Evolutionary conservation across 2,329 filamentous ascomycete genomes (phyloP), one percentile per base, ranked within the genome.

Genomic region (Diplodia seriata): DNA sequence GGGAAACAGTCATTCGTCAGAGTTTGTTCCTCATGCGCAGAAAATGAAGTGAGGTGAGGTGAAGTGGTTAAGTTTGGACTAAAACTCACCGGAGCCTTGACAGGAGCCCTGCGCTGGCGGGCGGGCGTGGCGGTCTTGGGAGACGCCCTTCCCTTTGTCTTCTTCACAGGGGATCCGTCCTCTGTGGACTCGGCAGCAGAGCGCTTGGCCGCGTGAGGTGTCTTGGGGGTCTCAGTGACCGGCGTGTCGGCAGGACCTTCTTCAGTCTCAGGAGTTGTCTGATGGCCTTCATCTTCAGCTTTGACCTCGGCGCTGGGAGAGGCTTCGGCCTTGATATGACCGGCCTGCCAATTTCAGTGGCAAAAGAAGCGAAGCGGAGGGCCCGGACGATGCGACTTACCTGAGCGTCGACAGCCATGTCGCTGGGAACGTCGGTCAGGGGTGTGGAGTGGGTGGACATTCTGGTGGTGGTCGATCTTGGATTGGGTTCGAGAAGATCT

Each of bases 81-180:
- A 0, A 4, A 26, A 66, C 38, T 53, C 26, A 61, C 55, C 7
- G 47, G 40, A 38, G 54, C 23, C 47, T 67, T 67, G 29, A 6
- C 15, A 4, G 65, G 65, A 14, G 65, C 65, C 65, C 51, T 53
- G 54, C 65, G 65, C 55, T 67, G 65, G n/a, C 65, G 65, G 7
- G 29, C 36, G 11, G 51, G 51, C 18, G 54, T 51, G n/a, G 18
- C 7, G 5, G 1, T 7, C 54, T 23, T 59, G 43, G 53, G 53
- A 2, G 54, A 51, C 7, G 54, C 53, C 55, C 18, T 67, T 26
- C 65, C 65, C 47, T 67, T 67, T 11, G 43, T 67, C 53, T 51
- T 55, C 63, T 66, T 66, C 18, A 47, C 53, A 0, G 51, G 53
- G 9, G 63, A 57, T 36, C 31, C 51, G 26, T 15, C 38, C 4